Evolutionary conservation across 75 land plant genomes (phyloP), one percentile per base, ranked within the genome.

Genomic region (Larix kaempferi): DNA sequence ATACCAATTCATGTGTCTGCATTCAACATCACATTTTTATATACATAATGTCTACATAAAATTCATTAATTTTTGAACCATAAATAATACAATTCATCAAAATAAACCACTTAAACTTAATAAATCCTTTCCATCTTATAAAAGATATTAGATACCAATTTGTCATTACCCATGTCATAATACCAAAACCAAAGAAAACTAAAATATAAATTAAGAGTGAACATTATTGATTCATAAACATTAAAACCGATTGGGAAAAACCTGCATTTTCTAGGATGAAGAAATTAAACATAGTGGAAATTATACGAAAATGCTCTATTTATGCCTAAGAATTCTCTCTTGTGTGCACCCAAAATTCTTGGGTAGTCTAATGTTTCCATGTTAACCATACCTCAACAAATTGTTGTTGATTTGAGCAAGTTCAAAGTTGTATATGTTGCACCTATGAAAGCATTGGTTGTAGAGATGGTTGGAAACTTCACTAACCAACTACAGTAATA

Each of bases 361-460:
- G 99, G 99, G 33, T 94, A 96, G 77, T 92, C 99, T 49, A 96
- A 96, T 83, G 99, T 96, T 77, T 94, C 99, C 12, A 85, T 96
- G 90, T 90, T 96, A 6, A 81, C 99, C 71, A 94, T 96, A 63
- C 85, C 92, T 49, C 94, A 0, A 29, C 33, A 29, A 29, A 29
- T 29, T 29, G 33, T 91, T 17, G 73, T 81, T 82, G 90, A 89
- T 69, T 87, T 86, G 21, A 85, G 74, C 27, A 75, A 87, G 17
- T 90, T 82, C 71, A 96, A 96, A 84, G 88, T 96, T 85, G 94
- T 96, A 3, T 96, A 96, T 85, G 94, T 96, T 19, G 97, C 99
- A 13, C 99, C 99, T 0, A 96, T 94, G 99, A 96, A 94, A 78
- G 99, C 99, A 62, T 82, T 96, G 74, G 99, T 96, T 72, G 93